Percentiles rank a stretch among this genome's conserved stretches.
Conservation (phyloP, 2,329 filamentous ascomycete genomes). For the Helotiales sp. region DNA sequence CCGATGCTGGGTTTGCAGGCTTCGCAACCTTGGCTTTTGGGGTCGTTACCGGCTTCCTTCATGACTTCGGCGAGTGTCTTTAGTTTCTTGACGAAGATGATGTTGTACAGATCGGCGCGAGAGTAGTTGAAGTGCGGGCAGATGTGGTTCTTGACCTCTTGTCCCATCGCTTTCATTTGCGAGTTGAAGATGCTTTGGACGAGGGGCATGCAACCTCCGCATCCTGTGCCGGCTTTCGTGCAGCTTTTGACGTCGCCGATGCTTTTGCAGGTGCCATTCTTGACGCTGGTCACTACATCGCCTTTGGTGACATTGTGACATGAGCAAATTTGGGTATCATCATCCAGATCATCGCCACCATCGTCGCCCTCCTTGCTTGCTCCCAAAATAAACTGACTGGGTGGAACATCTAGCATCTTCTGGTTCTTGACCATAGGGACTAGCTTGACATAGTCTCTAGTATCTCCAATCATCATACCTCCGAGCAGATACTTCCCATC, state of each 20-base stretch:
- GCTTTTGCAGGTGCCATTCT: constrained; percentile 79
- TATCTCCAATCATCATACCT: constrained; percentile 98
- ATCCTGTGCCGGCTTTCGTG: constrained; percentile 90
- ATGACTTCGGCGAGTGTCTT: constrained; percentile 77
- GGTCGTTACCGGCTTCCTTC: constrained; percentile 74
- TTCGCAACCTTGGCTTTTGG: constrained; percentile 79
- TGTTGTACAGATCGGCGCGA: constrained; percentile 87
- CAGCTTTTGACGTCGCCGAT: constrained; percentile 84
- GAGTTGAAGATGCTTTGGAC: constrained; percentile 90
- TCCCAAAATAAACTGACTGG: constrained; percentile 83
- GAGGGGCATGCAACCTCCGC: constrained; percentile 87
- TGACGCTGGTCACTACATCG: constrained; percentile 73
- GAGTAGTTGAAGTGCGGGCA: constrained; percentile 86
- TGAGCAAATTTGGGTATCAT: constrained; percentile 88
- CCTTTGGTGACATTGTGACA: constrained; percentile 93
- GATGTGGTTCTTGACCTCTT: constrained; percentile 84
- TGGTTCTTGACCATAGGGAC: constrained; percentile 86
- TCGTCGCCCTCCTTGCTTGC: constrained; percentile 76
- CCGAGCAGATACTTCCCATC: constrained; percentile 90
- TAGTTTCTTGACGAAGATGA: constrained; percentile 80
- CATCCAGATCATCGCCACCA: constrained; percentile 75
- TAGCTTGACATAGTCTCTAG: constrained; percentile 86
- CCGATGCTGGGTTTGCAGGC: constrained; percentile 83
- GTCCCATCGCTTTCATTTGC: constrained; percentile 82
- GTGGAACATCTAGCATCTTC: constrained; percentile 77